These are phyloP conservation scores for Penicillium brasilianum DNA, from an alignment of 2,329 filamentous ascomycete species.

Conservation along the genomic window DNA sequence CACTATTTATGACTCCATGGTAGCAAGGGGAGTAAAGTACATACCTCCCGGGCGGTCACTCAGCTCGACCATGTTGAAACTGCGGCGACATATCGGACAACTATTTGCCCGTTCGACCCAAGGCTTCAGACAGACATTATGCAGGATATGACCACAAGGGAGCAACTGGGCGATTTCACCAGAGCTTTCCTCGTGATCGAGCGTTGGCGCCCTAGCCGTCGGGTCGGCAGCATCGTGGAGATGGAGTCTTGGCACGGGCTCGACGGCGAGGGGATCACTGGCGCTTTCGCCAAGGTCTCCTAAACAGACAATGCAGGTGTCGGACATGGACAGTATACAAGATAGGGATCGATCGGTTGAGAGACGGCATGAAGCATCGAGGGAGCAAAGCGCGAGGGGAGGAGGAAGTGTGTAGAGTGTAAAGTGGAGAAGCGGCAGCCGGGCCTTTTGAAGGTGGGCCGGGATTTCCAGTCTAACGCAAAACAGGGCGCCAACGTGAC, in stretches of 20 bases:
- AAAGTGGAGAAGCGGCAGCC: conserved; percentile 36
- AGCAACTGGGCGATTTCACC: conserved; percentile 64
- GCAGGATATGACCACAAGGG: conserved; percentile 88
- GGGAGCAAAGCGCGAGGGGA: conserved; percentile 36
- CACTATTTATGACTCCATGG: not conserved
- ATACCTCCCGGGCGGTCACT: conserved; percentile 79
- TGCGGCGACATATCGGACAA: conserved; percentile 92
- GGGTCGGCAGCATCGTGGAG: conserved; percentile 32
- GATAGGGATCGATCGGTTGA: conserved; percentile 27
- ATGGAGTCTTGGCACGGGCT: conserved; percentile 51
- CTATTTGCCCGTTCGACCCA: conserved; percentile 98
- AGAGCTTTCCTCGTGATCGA: conserved; percentile 49
- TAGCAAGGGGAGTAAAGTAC: conserved; percentile 38
- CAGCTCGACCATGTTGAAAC: conserved; percentile 88
- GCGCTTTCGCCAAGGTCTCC: conserved; percentile 68
- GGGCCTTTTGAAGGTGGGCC: conserved; percentile 50
- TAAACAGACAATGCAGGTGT: conserved; percentile 74
- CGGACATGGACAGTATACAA: conserved; percentile 59
- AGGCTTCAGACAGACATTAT: conserved; percentile 88
- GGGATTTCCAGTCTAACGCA: conserved; percentile 42
- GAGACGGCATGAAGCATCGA: conserved; percentile 36
- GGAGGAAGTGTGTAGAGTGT: conserved; percentile 27
- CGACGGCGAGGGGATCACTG: conserved; percentile 55
- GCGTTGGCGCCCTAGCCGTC: conserved; percentile 36
- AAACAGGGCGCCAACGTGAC: conserved; percentile 48